Conservation (phyloP, 768 basidiomycete species). For the Pisolithus orientalis region DNA sequence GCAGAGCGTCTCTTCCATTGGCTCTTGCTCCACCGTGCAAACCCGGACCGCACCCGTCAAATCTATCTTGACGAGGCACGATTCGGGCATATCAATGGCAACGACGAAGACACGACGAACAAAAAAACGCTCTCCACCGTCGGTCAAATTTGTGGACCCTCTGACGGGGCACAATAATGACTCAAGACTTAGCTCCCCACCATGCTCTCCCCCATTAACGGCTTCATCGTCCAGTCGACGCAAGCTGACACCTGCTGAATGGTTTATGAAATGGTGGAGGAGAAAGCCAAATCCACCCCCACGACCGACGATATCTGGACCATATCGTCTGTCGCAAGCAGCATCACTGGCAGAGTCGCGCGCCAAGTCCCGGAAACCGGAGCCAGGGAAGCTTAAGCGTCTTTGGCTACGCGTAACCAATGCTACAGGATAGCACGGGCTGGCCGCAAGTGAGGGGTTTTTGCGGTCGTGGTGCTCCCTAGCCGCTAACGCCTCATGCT, state of each 20-base stretch:
- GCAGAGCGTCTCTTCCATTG: constrained; percentile 36
- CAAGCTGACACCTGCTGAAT: constrained; percentile 6
- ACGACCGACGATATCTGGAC: constrained; percentile 27
- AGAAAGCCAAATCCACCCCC: constrained; percentile 11
- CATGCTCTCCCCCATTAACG: constrained; percentile 11
- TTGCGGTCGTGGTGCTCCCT: neutral
- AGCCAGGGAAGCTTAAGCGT: constrained; percentile 20
- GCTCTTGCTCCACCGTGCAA: constrained; percentile 25
- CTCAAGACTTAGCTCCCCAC: constrained; percentile 8
- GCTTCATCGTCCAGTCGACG: constrained; percentile 7
- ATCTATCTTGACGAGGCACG: constrained; percentile 53
- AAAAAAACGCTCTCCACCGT: constrained; percentile 32
- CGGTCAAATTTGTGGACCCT: constrained; percentile 65
- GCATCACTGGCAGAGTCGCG: constrained; percentile 27
- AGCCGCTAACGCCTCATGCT: neutral
- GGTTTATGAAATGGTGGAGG: constrained; percentile 26
- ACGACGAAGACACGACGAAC: constrained; percentile 21
- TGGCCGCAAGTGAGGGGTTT: neutral
- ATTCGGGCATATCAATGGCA: constrained; percentile 41
- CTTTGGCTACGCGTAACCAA: constrained; percentile 22
- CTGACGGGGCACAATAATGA: constrained; percentile 51
- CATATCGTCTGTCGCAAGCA: constrained; percentile 24
- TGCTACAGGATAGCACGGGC: constrained; percentile 10
- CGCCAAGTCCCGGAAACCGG: constrained; percentile 11
- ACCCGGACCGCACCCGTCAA: constrained; percentile 30